A percentile compares a stretch with the other conserved stretches of the same genome.
These are phyloP conservation scores for Umbelopsis sp. DNA, from an alignment of 192 early-diverging fungal species.

Conservation along the genomic window DNA sequence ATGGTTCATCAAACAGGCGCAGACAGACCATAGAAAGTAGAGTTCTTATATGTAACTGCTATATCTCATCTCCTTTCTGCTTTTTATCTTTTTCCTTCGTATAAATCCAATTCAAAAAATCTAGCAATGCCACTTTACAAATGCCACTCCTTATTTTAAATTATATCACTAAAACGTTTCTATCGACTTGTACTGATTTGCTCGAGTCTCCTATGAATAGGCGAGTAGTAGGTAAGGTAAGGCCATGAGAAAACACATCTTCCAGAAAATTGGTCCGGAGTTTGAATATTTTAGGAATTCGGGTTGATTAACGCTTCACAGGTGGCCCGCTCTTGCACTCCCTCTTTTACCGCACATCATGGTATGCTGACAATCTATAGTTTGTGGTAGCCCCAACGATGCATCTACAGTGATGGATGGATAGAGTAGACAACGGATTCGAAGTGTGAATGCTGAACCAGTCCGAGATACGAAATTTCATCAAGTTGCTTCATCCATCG, in stretches of 20 bases:
- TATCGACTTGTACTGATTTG: too few species aligned
- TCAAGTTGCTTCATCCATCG: background rate
- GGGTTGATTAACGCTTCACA: background rate
- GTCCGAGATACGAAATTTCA: background rate
- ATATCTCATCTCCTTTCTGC: too few species aligned
- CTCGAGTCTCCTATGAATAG: too few species aligned
- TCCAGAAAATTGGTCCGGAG: background rate
- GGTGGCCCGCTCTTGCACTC: background rate
- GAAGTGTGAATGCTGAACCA: background rate
- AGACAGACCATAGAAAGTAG: too few species aligned
- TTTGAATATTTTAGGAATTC: background rate
- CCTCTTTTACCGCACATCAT: slow-evolving; percentile 23
- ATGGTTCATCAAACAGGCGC: background rate
- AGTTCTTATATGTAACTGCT: too few species aligned
- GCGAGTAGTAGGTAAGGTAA: too few species aligned
- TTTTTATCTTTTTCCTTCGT: too few species aligned
- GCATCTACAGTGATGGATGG: background rate
- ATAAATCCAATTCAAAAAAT: too few species aligned
- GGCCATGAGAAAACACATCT: too few species aligned
- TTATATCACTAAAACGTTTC: too few species aligned
- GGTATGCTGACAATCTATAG: background rate
- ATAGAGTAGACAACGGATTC: background rate
- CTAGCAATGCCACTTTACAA: too few species aligned
- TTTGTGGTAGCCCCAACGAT: background rate
- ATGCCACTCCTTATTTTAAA: too few species aligned